A percentile compares a stretch with the other conserved stretches of the same genome.
Evolutionary conservation across 2,329 filamentous ascomycete species (phyloP).

Genomic region (Xylaria sp.): DNA sequence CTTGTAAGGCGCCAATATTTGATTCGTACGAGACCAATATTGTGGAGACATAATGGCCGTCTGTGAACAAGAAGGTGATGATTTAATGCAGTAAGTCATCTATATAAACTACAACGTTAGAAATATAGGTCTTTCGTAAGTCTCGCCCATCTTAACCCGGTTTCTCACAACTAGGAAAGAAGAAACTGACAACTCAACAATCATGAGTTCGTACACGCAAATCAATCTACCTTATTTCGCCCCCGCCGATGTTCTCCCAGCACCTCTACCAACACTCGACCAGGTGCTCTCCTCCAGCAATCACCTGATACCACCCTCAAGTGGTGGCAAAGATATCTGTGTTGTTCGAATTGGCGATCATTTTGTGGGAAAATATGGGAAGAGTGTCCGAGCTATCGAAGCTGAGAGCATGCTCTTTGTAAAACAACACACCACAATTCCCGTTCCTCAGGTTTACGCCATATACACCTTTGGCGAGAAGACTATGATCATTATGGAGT

Average conservation of each 20-base stretch:
- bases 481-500: slow-evolving; percentile 29
- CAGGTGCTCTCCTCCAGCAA: slow-evolving; percentile 4
- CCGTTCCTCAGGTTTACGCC: slow-evolving; percentile 27
- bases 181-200: not conserved
- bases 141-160: too few species aligned
- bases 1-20: not conserved
- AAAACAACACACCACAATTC: slow-evolving; percentile 8
- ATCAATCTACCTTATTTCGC: slow-evolving; percentile 27
- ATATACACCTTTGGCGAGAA: slow-evolving; percentile 6
- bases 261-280: slow-evolving; percentile 8
- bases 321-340: not conserved
- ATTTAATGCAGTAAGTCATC: not conserved
- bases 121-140: too few species aligned
- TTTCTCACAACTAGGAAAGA: not conserved
- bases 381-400: not conserved
- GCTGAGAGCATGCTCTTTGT: slow-evolving; percentile 33
- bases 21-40: not conserved
- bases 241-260: slow-evolving; percentile 13
- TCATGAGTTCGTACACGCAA: slow-evolving; percentile 20
- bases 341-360: slow-evolving; percentile 20
- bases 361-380: slow-evolving; percentile 25
- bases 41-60: not conserved
- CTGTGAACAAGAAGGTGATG: not conserved
- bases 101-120: not conserved
- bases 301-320: not conserved